Evolutionary conservation across 306 rosid species (phyloP).

Genomic region (Sesbania bispinosa): DNA sequence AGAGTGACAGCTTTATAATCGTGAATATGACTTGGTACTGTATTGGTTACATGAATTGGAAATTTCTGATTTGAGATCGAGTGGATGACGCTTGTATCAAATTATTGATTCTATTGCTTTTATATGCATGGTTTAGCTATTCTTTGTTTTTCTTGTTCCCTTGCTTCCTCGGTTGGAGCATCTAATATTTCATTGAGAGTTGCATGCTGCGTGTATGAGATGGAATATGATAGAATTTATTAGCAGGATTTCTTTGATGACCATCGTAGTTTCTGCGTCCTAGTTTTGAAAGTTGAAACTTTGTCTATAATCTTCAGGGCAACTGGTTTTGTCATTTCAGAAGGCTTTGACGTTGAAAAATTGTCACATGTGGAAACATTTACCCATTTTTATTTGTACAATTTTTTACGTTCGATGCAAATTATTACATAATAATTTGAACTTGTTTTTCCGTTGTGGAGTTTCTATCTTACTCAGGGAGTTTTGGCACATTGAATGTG

Average conservation of each 20-base stretch:
- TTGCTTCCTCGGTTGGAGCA: neutral
- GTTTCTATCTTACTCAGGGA: neutral
- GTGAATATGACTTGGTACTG: neutral
- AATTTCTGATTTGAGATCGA: conserved; percentile 1
- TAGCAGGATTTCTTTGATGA: neutral
- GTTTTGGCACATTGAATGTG: neutral
- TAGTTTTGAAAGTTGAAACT: no score
- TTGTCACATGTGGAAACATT: no score
- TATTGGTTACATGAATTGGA: conserved; percentile 5
- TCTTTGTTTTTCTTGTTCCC: neutral
- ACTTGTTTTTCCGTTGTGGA: neutral
- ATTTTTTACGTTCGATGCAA: neutral
- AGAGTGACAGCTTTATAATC: neutral
- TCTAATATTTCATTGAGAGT: neutral
- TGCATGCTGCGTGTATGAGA: neutral
- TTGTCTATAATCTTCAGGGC: no score
- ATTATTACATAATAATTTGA: neutral
- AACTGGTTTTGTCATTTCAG: no score
- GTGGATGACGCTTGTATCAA: neutral
- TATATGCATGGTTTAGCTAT: neutral
- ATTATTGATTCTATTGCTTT: neutral
- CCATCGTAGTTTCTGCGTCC: neutral
- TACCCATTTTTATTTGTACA: neutral
- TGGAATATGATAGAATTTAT: neutral
- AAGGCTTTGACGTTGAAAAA: no score